These are phyloP conservation scores for Aspergillus alliaceus DNA, from an alignment of 2,329 filamentous ascomycete genomes.

Conservation along the genomic window DNA sequence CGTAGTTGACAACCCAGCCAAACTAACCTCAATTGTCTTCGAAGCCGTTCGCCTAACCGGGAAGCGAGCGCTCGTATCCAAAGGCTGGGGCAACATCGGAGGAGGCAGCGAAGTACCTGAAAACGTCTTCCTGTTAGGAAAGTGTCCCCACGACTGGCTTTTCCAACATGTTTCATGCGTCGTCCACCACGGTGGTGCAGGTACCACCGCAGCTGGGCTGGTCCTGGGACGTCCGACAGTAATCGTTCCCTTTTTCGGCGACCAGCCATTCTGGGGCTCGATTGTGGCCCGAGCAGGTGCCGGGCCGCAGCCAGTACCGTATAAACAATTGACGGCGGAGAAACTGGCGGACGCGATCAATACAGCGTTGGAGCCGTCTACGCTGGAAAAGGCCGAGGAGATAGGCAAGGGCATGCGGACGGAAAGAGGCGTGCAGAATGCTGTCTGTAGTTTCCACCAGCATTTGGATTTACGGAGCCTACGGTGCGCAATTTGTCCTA, in stretches of 20 bases:
- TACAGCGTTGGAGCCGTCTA: slow-evolving; percentile 61
- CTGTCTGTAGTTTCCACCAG: slow-evolving; percentile 69
- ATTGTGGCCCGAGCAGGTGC: slow-evolving; percentile 73
- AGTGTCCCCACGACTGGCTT: slow-evolving; percentile 85
- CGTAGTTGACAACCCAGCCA: slow-evolving; percentile 73
- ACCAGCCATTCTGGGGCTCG: slow-evolving; percentile 80
- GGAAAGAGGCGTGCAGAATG: slow-evolving; percentile 64
- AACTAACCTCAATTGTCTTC: slow-evolving; percentile 70
- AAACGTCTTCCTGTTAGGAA: slow-evolving; percentile 78
- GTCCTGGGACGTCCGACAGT: slow-evolving; percentile 76
- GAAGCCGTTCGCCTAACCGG: slow-evolving; percentile 67
- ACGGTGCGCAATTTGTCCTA: slow-evolving; percentile 68
- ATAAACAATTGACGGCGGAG: slow-evolving; percentile 66
- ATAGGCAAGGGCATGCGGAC: slow-evolving; percentile 65
- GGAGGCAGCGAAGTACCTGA: slow-evolving; percentile 71
- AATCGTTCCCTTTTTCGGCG: slow-evolving; percentile 83
- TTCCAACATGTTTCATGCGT: slow-evolving; percentile 79
- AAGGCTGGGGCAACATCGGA: slow-evolving; percentile 85
- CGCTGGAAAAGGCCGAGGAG: slow-evolving; percentile 55
- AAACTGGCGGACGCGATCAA: slow-evolving; percentile 65
- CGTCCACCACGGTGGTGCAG: slow-evolving; percentile 84
- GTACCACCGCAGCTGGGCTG: slow-evolving; percentile 85
- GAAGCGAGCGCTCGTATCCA: slow-evolving; percentile 77
- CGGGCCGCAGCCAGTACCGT: slow-evolving; percentile 68
- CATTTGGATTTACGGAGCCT: slow-evolving; percentile 66